Base-by-base conservation (phyloP, 257 asterid genomes). In the Capsicum chinense region DNA sequence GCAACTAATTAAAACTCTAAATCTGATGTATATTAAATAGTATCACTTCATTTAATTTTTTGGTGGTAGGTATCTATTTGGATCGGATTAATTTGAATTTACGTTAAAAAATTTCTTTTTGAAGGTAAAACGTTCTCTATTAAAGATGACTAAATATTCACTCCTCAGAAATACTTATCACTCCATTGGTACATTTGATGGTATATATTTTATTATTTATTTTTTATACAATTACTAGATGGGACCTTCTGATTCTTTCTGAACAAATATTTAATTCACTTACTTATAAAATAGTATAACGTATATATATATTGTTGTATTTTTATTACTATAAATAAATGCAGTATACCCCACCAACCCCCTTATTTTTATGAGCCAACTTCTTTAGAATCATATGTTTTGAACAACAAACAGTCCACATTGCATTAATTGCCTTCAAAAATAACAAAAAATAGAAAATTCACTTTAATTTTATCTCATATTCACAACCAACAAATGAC, bases 341-440 rank as follows among this genome's bases (percentile, higher is more conserved):
- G 56, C 44, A 26, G 59, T 9, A 83, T 79, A 8, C 81, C 81
- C 67, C 74, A 69, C 83, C 69, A 35, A 15, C 58, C 68, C 47
- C 15, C 64, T n/a, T 52, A 21, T 14, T 62, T 83, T 10, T 19
- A 69, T 80, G 80, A 26, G 79, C 58, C 26, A 68, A 50, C 79
- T 80, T 39, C 83, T 89, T 87, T 48, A 86, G 85, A 87, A 83
- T 85, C 85, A 79, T 59, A 70, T 83, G 84, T 84, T 79, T 66
- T 81, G 87, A 79, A 84, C 71, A 68, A 68, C 70, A 83, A 9
- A 57, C 68, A 63, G 19, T 13, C 42, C 42, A 42, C 82, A 86
- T 70, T 87, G 86, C 81, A 90, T 85, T 87, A 90, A 88, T 64
- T 35, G 80, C 62, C 70, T 56, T n/a, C 14, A 54, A 56, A 73